phyloP scores from a whole-genome alignment of 2,329 filamentous ascomycete genomes.

The Ophiostoma montium region DNA sequence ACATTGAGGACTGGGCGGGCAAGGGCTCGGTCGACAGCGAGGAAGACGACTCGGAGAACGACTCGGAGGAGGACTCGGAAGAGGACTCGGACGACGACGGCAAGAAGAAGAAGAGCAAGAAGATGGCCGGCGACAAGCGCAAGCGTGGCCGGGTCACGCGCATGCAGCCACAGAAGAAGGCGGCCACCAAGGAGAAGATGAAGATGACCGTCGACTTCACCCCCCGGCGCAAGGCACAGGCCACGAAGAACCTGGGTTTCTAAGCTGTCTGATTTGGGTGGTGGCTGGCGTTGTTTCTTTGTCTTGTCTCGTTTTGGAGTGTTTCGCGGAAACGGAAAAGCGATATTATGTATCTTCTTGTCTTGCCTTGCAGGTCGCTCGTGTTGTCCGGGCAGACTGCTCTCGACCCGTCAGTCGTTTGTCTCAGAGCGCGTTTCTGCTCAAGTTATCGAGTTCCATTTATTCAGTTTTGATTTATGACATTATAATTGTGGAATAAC shows the following conservation, averaged over 20 bases:
- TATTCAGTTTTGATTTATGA: no score
- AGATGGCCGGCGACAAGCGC: conserved; percentile 41
- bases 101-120: conserved; percentile 33
- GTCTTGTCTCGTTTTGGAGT: neutral
- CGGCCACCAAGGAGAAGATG: conserved; percentile 12
- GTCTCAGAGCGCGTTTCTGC: no score
- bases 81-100: conserved; percentile 37
- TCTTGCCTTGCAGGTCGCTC: neutral
- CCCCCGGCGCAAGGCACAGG: conserved; percentile 3
- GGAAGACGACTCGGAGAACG: conserved; percentile 42
- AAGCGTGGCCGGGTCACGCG: conserved; percentile 31
- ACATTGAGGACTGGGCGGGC: conserved; percentile 87
- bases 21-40: conserved; percentile 51
- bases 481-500: no score
- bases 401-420: no score
- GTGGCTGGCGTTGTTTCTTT: neutral
- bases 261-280: neutral
- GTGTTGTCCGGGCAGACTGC: no score
- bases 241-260: conserved; percentile 2
- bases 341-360: neutral
- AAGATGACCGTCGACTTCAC: conserved; percentile 11
- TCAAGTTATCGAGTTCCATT: no score
- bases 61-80: conserved; percentile 43
- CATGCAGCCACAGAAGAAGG: conserved; percentile 51
- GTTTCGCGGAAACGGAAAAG: neutral